These are phyloP conservation scores for Rhynchosporium graminicola DNA, from an alignment of 2,329 filamentous ascomycete genomes.

Conservation along the genomic window DNA sequence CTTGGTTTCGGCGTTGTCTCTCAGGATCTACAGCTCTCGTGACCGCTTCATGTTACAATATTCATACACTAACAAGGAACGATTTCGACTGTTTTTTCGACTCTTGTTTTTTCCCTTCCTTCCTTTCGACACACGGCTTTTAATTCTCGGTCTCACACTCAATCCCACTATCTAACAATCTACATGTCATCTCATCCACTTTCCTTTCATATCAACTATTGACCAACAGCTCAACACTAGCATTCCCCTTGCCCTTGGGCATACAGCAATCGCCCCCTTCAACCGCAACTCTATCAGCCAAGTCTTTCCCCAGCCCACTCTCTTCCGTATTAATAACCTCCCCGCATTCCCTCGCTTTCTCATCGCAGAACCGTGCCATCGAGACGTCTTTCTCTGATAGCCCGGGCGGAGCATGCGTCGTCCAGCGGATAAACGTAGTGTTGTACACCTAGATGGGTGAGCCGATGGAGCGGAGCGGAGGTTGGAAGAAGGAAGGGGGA, in stretches of 20 bases:
- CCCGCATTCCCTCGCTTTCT: conserved; percentile 56
- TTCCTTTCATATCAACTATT: not conserved
- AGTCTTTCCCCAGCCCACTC: conserved; percentile 39
- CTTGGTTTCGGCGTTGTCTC: no score
- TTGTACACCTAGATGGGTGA: conserved; percentile 60
- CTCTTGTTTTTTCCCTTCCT: no score
- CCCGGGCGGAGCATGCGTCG: conserved; percentile 66
- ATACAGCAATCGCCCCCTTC: conserved; percentile 57
- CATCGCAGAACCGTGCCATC: conserved; percentile 64
- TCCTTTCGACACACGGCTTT: not conserved
- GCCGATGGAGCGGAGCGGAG: not conserved
- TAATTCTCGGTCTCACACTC: not conserved
- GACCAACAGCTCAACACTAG: not conserved
- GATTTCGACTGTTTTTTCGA: no score
- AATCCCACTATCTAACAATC: not conserved
- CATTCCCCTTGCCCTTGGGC: conserved; percentile 43
- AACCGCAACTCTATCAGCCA: conserved; percentile 50
- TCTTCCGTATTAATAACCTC: conserved; percentile 44
- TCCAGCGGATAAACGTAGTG: conserved; percentile 70
- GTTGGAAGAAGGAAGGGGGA: conserved; percentile 15
- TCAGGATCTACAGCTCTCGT: no score
- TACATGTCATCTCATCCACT: not conserved
- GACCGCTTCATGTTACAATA: no score
- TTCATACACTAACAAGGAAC: no score
- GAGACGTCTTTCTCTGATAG: conserved; percentile 64